Percentiles rank a stretch among this genome's conserved stretches.
These are phyloP conservation scores for Kurtzmaniella fragi DNA, from an alignment of 805 yeast genomes.

Conservation along the genomic window DNA sequence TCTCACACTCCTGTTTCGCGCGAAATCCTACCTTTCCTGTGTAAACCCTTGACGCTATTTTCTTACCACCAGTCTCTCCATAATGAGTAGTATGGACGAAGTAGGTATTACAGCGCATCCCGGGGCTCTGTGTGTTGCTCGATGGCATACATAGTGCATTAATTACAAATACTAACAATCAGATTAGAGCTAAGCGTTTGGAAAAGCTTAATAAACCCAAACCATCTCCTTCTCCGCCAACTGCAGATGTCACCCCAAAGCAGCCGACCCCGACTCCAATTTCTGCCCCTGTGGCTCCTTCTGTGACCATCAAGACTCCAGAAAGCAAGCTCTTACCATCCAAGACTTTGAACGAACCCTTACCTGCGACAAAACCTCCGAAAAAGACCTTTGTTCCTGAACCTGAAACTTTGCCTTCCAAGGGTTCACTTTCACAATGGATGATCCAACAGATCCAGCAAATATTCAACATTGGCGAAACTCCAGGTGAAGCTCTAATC, in stretches of 20 bases:
- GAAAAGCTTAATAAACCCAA: conserved; percentile 34
- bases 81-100: conserved; percentile 14
- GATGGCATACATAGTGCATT: too few species aligned
- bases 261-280: background rate
- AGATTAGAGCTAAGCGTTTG: conserved; percentile 49
- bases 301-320: background rate
- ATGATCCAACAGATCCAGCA: conserved; percentile 28
- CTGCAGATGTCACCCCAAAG: background rate
- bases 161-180: conserved; percentile 11
- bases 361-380: conserved; percentile 4
- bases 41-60: too few species aligned
- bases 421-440: conserved; percentile 35
- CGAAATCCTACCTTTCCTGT: too few species aligned
- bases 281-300: background rate
- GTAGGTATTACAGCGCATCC: conserved; percentile 9
- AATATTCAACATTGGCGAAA: conserved; percentile 29
- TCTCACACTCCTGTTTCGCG: too few species aligned
- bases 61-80: background rate
- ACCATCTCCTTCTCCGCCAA: conserved; percentile 6
- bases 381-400: conserved; percentile 4
- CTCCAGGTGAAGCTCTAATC: conserved; percentile 6
- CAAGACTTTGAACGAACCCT: conserved; percentile 1
- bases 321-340: background rate
- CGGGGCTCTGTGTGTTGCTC: too few species aligned
- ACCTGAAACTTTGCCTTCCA: conserved; percentile 6